Evolutionary conservation across 306 rosid species (phyloP), one percentile per base, ranked within the genome.

Genomic region (Pachyrhizus erosus): DNA sequence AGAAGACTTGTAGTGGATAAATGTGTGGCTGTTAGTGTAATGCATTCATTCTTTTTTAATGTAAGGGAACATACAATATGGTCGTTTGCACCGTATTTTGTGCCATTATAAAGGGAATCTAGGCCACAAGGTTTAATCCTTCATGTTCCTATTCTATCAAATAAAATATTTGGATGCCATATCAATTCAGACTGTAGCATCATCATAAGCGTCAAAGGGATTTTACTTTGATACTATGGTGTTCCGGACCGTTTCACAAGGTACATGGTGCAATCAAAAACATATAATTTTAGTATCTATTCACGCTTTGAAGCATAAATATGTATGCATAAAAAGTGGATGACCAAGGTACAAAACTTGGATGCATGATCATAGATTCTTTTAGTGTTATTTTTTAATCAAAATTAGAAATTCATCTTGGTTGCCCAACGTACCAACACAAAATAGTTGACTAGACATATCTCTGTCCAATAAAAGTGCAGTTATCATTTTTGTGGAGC

Each of bases 21-120:
- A 58, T 34, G 54, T 37, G 85, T 69, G 86, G 74, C 82, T 73
- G 82, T 49, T 84, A 45, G 79, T 72, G 14, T 40, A 85, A 74
- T 80, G 26, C 58, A 86, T 80, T 87, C 88, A 83, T 86, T 18
- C 87, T 72, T 77, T 64, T 64, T 88, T 88, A 84, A 87, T 82
- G 85, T 87, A 89, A 80, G 64, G 81, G 45, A 80, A 51, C 74
- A 45, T 70, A 46, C 68, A 73, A 13, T 46, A 20, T 75, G 85
- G 76, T 62, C 77, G 42, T 39, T 75, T 83, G 76, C 45, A 70
- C 18, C 49, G 27, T 79, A 74, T 46, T 77, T 73, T 65, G 61
- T 78, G 75, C 54, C 70, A 69, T 14, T 79, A 20, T 85, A 11
- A 24, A 72, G 7, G 26, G 24, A 61, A 61, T 69, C 48, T 60